phyloP scores from a whole-genome alignment of 306 rosid species.

The Gillenia trifoliata region DNA sequence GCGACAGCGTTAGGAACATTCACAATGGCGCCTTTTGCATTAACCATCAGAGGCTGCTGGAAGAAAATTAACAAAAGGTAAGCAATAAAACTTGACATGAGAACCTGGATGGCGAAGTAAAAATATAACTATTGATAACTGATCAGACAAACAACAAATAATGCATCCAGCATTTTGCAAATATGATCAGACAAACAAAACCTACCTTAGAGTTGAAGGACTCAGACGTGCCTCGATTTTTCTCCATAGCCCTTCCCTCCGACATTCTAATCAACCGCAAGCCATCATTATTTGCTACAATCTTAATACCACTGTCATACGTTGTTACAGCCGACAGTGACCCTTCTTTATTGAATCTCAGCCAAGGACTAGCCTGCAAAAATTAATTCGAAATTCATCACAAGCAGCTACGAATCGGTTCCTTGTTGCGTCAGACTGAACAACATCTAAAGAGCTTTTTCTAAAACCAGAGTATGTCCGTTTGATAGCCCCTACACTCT shows the following conservation, averaged over 20 bases:
- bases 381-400: conserved; percentile 32
- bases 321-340: conserved; percentile 44
- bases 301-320: conserved; percentile 35
- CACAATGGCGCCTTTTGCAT: conserved; percentile 32
- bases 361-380: conserved; percentile 41
- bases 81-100: not conserved
- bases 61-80: not conserved
- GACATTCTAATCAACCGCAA: conserved; percentile 34
- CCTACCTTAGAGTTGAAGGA: conserved; percentile 34
- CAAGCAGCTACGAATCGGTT: conserved; percentile 44
- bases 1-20: conserved; percentile 25
- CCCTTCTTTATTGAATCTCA: conserved; percentile 46
- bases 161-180: not conserved
- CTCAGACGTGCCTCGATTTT: conserved; percentile 36
- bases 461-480: conserved; percentile 41
- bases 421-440: conserved; percentile 45
- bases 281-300: conserved; percentile 39
- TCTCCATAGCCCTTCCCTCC: conserved; percentile 36
- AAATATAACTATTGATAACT: not conserved
- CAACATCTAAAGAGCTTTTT: conserved; percentile 38
- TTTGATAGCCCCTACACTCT: conserved; percentile 42
- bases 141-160: conserved; percentile 1
- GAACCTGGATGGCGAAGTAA: not conserved
- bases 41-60: conserved; percentile 40
- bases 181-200: not conserved